Percentiles rank a stretch among this genome's conserved stretches.
Conservation (phyloP, 768 basidiomycete species). For the Leccinum barrowsii region DNA sequence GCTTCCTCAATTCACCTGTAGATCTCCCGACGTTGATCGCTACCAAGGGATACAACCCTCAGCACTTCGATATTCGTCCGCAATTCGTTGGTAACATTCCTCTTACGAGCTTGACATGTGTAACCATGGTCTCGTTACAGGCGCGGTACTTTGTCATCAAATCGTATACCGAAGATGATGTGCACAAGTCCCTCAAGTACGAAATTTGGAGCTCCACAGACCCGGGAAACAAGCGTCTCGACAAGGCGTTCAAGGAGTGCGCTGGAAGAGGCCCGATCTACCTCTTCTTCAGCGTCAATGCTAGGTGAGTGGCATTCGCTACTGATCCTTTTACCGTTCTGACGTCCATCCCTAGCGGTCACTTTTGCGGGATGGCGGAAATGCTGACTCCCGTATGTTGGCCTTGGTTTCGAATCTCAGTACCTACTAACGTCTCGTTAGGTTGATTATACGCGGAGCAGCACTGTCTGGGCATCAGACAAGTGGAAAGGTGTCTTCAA, state of each 20-base stretch:
- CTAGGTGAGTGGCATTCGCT: conserved; percentile 44
- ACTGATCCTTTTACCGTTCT: not conserved
- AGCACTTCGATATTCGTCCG: conserved; percentile 78
- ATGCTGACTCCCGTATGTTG: conserved; percentile 85
- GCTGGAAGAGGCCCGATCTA: conserved; percentile 91
- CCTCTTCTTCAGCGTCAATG: conserved; percentile 98
- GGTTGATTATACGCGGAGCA: conserved; percentile 92
- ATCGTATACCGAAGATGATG: conserved; percentile 98
- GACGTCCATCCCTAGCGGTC: conserved; percentile 54
- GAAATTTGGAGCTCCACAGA: conserved; percentile 98
- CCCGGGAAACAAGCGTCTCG: conserved; percentile 94
- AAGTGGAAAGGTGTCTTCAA: conserved; percentile 99
- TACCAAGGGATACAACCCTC: conserved; percentile 88
- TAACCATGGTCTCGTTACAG: conserved; percentile 34
- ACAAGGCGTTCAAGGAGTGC: conserved; percentile 97
- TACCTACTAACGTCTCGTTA: conserved; percentile 21
- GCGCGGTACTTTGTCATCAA: conserved; percentile 98
- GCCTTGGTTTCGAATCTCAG: not conserved
- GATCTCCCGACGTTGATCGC: conserved; percentile 85
- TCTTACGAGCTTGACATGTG: not conserved
- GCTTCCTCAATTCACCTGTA: conserved; percentile 62
- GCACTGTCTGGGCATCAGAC: conserved; percentile 98
- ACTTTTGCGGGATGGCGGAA: conserved; percentile 98
- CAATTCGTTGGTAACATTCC: conserved; percentile 53
- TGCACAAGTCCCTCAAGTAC: conserved; percentile 96